A percentile compares a stretch with the other conserved stretches of the same genome.
Conservation (phyloP, 805 yeast species). For the Komagataella populi region DNA sequence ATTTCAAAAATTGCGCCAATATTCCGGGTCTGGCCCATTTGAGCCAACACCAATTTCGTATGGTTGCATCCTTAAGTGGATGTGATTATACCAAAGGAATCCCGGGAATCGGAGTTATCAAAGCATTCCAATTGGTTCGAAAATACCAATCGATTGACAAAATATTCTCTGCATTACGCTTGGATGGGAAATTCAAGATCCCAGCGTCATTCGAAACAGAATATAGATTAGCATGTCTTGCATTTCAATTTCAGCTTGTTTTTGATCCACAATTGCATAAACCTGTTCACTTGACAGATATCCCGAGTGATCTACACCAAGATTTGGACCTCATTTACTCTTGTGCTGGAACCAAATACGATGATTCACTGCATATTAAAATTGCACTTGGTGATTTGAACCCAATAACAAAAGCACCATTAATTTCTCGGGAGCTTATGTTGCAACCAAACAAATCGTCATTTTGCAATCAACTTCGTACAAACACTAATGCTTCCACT, state of each 20-base stretch:
- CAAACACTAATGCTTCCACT: neutral
- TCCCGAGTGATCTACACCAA: conserved; percentile 23
- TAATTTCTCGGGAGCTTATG: conserved; percentile 33
- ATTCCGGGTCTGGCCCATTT: conserved; percentile 30
- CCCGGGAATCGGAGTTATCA: conserved; percentile 65
- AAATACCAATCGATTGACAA: conserved; percentile 37
- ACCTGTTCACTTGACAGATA: conserved; percentile 45
- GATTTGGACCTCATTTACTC: conserved; percentile 10
- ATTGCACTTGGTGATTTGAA: conserved; percentile 56
- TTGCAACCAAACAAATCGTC: conserved; percentile 5
- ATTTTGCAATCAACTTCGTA: neutral
- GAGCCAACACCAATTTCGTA: conserved; percentile 44
- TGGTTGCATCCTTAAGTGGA: conserved; percentile 83
- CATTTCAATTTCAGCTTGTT: conserved; percentile 80
- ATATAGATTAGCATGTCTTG: conserved; percentile 52
- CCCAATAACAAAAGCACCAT: conserved; percentile 41
- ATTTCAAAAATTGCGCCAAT: conserved; percentile 24
- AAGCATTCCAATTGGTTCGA: conserved; percentile 51
- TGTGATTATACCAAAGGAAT: conserved; percentile 93
- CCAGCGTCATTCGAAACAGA: conserved; percentile 49
- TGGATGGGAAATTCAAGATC: conserved; percentile 44
- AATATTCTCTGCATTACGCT: conserved; percentile 38
- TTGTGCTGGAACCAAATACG: conserved; percentile 32
- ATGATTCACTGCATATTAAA: conserved; percentile 31
- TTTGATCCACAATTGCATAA: conserved; percentile 44